These are phyloP conservation scores for Gracilaria gracilis DNA, from an alignment of 23 red algal species.

Conservation along the genomic window DNA sequence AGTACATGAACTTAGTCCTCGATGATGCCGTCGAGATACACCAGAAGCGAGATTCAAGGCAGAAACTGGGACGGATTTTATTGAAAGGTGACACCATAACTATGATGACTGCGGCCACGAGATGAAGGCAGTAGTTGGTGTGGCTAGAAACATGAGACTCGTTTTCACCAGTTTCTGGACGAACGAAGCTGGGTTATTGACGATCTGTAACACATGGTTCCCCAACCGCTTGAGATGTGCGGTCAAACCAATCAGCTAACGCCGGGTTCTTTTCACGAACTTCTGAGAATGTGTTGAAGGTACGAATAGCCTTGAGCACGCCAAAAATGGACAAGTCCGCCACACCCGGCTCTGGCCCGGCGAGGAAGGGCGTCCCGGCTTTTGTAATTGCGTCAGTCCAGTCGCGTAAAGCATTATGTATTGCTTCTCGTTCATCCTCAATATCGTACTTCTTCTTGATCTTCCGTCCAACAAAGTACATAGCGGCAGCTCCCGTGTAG, in stretches of 20 bases:
- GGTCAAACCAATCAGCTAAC: conserved; percentile 83
- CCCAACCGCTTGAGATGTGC: conserved; percentile 76
- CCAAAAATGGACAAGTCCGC: conserved; percentile 94
- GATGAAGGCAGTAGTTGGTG: background rate
- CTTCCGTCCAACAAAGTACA: conserved; percentile 91
- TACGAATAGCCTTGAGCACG: conserved; percentile 86
- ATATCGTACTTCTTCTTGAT: conserved; percentile 98
- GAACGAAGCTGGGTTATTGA: background rate
- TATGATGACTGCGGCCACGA: conserved; percentile 61
- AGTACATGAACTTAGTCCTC: conserved; percentile 95
- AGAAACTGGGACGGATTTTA: conserved; percentile 71
- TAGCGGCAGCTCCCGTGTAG: conserved; percentile 87
- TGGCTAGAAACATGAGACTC: background rate
- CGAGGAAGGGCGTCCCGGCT: conserved; percentile 66
- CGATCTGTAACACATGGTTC: conserved; percentile 49
- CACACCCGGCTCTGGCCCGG: conserved; percentile 74
- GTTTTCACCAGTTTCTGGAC: background rate
- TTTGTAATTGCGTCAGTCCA: conserved; percentile 75
- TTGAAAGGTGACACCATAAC: conserved; percentile 90
- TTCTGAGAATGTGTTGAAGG: conserved; percentile 86
- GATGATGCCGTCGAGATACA: conserved; percentile 84
- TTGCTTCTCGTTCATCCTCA: conserved; percentile 80
- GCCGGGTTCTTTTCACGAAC: conserved; percentile 52
- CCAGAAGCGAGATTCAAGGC: conserved; percentile 12
- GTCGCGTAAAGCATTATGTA: conserved; percentile 72